Evolutionary conservation across 2,329 filamentous ascomycete genomes (phyloP), one percentile per base, ranked within the genome.

Genomic region (Fusarium duplospermum): DNA sequence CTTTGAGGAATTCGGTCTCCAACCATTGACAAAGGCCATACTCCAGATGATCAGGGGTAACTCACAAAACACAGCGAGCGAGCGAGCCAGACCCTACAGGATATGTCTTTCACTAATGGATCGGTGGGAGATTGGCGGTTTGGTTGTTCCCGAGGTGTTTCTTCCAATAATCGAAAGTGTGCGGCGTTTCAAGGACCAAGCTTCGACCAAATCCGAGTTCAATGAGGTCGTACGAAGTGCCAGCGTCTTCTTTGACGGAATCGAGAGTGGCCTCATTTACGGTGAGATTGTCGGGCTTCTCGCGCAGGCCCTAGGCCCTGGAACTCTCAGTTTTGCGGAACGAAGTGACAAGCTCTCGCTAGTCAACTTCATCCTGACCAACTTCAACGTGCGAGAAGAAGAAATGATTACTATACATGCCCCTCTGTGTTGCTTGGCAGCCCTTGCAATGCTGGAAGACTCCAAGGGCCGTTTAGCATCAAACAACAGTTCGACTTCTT

Each of bases 81-180:
- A 97, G 78, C 89, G 92, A 80, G 94, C 95, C 22, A 91, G 92
- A 42, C 96, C 96, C 0, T 98, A 97, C 80, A 92, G 95, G 66
- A 94, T 98, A 72, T 97, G 95, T 78, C 88, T 98, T 3, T 98
- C 97, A 18, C 86, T 99, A 62, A 98, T 99, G 96, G 96, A 99
- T 83, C 92, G 95, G 67, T 98, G 95, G 95, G 96, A 99, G 81
- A 96, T 99, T 74, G 96, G 96, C 33, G 94, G 94, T 2, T 87
- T 96, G 20, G 91, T 99, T 56, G 93, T 98, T 2, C 94, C 95
- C 0, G 92, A 94, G 70, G 90, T 98, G 16, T 98, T 99, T 79
- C 86, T 98, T 16, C 93, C 95, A 4, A 92, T 96, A 29, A 90
- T 99, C 76, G 89, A 92, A 79, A 97, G 93, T 76, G 92, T 97